Evolutionary conservation across 352 stramenopile genomes (phyloP).

Genomic region (Globisporangium okanoganense): DNA sequence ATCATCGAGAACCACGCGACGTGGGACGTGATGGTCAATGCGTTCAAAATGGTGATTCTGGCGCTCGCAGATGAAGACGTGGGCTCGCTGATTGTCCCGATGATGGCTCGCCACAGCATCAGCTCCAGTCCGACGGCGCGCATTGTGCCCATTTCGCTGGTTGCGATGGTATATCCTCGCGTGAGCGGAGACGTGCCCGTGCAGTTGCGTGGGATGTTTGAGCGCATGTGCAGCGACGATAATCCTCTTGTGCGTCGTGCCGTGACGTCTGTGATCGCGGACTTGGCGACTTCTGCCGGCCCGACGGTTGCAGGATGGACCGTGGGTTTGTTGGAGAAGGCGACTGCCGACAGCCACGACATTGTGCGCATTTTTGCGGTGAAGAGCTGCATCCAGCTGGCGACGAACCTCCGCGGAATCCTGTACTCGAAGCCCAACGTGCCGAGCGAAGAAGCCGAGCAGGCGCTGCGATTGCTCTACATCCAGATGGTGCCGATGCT

Average conservation of each 20-base stretch:
- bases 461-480: constrained; percentile 61
- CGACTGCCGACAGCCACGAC: constrained; percentile 78
- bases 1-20: constrained; percentile 89
- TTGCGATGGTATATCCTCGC: constrained; percentile 74
- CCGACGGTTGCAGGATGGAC: constrained; percentile 55
- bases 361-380: constrained; percentile 87
- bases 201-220: constrained; percentile 83
- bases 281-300: constrained; percentile 57
- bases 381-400: constrained; percentile 77
- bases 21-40: constrained; percentile 87
- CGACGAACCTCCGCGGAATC: constrained; percentile 51
- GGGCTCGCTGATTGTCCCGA: constrained; percentile 61
- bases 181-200: constrained; percentile 69
- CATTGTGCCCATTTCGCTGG: constrained; percentile 76
- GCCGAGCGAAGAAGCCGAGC: constrained; percentile 35
- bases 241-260: constrained; percentile 81
- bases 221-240: constrained; percentile 85
- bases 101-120: constrained; percentile 79
- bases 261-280: constrained; percentile 79
- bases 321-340: constrained; percentile 77
- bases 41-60: constrained; percentile 65
- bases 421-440: constrained; percentile 23
- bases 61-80: constrained; percentile 62
- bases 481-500: constrained; percentile 85
- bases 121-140: constrained; percentile 79